Evolutionary conservation across 2,329 filamentous ascomycete species (phyloP).

Genomic region (Magnaporthiopsis poae): DNA sequence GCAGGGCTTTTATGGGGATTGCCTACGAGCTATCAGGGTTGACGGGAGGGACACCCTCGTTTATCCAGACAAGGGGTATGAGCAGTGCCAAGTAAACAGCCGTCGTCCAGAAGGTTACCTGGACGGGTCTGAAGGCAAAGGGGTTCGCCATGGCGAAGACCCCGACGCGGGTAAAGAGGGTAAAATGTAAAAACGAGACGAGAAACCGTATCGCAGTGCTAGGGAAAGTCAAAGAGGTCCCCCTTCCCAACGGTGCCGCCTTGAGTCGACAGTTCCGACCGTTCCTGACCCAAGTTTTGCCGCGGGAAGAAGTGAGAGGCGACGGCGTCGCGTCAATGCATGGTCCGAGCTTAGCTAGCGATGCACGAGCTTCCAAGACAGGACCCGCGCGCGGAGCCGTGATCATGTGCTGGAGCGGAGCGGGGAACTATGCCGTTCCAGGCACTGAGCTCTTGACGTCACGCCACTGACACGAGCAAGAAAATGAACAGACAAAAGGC

Average conservation of each 20-base stretch:
- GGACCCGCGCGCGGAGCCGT: not conserved
- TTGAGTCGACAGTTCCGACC: not conserved
- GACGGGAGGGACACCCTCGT: conserved; percentile 63
- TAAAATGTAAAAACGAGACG: not conserved
- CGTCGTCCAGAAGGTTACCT: conserved; percentile 72
- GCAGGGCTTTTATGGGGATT: not conserved
- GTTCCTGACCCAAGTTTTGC: not conserved
- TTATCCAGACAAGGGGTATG: conserved; percentile 61
- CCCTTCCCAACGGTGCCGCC: not conserved
- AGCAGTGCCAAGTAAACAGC: conserved; percentile 69
- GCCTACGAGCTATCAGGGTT: conserved; percentile 37
- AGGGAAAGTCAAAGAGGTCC: not conserved
- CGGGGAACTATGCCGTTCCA: not conserved
- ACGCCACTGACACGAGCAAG: too few species aligned
- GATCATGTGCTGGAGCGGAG: not conserved
- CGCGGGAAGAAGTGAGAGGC: not conserved
- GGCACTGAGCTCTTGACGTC: too few species aligned
- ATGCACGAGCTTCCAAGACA: not conserved
- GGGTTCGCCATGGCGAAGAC: conserved; percentile 31
- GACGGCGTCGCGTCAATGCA: not conserved
- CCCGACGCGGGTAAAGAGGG: too few species aligned
- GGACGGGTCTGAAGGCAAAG: conserved; percentile 67
- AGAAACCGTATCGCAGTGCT: not conserved
- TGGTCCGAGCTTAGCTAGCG: not conserved
- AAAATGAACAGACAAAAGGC: too few species aligned